phyloP scores from a whole-genome alignment of 805 yeast species.

The Yamadazyma phyllophila region DNA sequence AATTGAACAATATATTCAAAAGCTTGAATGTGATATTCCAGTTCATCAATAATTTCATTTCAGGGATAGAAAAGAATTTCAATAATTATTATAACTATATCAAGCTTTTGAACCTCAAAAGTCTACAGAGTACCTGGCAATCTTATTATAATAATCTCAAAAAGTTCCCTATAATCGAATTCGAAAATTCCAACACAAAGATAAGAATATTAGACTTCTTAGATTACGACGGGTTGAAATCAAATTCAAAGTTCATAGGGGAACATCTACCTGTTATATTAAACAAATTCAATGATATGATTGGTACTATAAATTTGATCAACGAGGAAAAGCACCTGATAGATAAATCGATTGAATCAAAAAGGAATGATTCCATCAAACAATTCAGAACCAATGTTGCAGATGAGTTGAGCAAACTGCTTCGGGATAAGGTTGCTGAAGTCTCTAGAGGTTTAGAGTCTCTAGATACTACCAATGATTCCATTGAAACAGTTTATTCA shows the following conservation, averaged over 20 bases:
- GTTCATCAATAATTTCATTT: slow-evolving; percentile 47
- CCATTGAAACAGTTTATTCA: slow-evolving; percentile 1
- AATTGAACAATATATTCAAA: slow-evolving; percentile 42
- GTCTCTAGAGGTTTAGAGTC: slow-evolving; percentile 3
- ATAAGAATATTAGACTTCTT: slow-evolving; percentile 32
- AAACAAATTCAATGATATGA: slow-evolving; percentile 29
- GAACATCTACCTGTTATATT: slow-evolving; percentile 30
- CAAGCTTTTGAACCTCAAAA: slow-evolving; percentile 38
- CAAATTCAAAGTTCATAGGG: slow-evolving; percentile 28
- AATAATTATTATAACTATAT: slow-evolving; percentile 35
- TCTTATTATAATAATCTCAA: slow-evolving; percentile 34
- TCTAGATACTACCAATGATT: slow-evolving; percentile 1
- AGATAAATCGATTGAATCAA: slow-evolving; percentile 39
- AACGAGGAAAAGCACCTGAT: slow-evolving; percentile 35
- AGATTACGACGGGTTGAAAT: slow-evolving; percentile 23
- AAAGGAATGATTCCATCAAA: slow-evolving; percentile 36
- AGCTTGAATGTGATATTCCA: slow-evolving; percentile 48
- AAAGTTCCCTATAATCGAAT: slow-evolving; percentile 32
- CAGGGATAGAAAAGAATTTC: slow-evolving; percentile 48
- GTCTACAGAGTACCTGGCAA: slow-evolving; percentile 38
- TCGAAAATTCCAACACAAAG: not conserved
- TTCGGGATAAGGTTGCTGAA: slow-evolving; percentile 1
- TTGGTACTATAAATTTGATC: slow-evolving; percentile 33
- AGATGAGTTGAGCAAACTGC: slow-evolving; percentile 3
- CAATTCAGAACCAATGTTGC: slow-evolving; percentile 20